Percentiles rank a stretch among this genome's conserved stretches.
These are phyloP conservation scores for Diaporthe longicolla DNA, from an alignment of 2,329 filamentous ascomycete genomes.

Conservation along the genomic window DNA sequence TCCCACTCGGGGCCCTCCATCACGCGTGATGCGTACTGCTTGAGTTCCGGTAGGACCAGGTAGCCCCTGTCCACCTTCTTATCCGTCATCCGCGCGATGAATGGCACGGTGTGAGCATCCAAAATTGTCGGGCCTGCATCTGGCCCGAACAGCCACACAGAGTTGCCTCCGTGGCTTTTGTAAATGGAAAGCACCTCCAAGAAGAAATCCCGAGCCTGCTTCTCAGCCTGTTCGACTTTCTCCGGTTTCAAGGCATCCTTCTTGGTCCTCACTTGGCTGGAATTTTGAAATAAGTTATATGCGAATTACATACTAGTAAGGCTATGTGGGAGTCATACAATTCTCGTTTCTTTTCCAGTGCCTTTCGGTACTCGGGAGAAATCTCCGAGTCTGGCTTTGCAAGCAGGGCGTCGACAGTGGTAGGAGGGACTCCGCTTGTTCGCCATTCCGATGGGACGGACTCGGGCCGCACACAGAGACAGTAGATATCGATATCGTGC, in stretches of 20 bases:
- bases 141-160: neutral
- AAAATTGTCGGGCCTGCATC: neutral
- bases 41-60: neutral
- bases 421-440: neutral
- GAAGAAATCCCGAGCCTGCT: neutral
- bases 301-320: neutral
- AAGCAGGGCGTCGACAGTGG: neutral
- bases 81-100: slow-evolving; percentile 15
- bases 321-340: neutral
- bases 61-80: neutral
- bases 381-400: neutral
- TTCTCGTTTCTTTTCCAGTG: slow-evolving; percentile 12
- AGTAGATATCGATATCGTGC: neutral
- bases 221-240: neutral
- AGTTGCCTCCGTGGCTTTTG: neutral
- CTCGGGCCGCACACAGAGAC: neutral
- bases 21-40: neutral
- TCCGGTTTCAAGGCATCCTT: neutral
- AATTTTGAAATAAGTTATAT: neutral
- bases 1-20: neutral
- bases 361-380: neutral
- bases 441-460: slow-evolving; percentile 2
- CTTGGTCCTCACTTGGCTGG: neutral
- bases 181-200: neutral
- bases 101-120: slow-evolving; percentile 6